Evolutionary conservation across 2,329 filamentous ascomycete species (phyloP), one percentile per base, ranked within the genome.

Genomic region (Penicillium sclerotigenum): DNA sequence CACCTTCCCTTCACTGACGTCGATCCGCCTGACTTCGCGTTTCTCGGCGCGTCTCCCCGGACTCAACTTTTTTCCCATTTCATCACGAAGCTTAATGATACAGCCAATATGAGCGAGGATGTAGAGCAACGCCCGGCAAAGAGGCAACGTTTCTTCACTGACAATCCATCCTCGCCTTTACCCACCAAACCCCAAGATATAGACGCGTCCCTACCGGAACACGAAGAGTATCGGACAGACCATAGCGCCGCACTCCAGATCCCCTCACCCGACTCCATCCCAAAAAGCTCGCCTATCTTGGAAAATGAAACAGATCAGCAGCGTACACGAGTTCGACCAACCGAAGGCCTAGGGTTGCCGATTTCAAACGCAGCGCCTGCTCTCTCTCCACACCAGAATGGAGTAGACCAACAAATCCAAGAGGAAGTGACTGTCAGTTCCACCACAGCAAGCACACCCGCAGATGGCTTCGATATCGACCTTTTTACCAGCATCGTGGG

Each of bases 71-170:
- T 40, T 40, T 56, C 33, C 11, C 37, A 42, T 34, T 38, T 43
- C 26, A 9, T 37, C 49, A 47, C 9, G 16, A 18, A 40, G 6
- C 45, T 34, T 18, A 1, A 59, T 56, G 56, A 55, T 33, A 41
- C 29, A 46, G 51, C 59, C 52, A 66, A 36, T 47, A 62, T 63
- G 60, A 59, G 56, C 47, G 56, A 62, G 62, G 73, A 79, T 55
- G 67, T 80, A 43, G 77, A 83, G 47, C 77, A 83, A 42, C 74
- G 81, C 20, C 85, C 84, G 5, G 70, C 73, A 24, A 87, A 87
- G 72, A 86, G 85, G 71, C 78, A 82, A 58, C 81, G 84, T 28
- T 87, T 87, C 72, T 87, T 87, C 62, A 75, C 79, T 16, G 82
- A 85, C 42, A 79, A 81, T 28, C 64, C 65, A 47, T 60, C 57